Conservation (phyloP, 2,329 filamentous ascomycete genomes). For the Colletotrichum sp. region DNA sequence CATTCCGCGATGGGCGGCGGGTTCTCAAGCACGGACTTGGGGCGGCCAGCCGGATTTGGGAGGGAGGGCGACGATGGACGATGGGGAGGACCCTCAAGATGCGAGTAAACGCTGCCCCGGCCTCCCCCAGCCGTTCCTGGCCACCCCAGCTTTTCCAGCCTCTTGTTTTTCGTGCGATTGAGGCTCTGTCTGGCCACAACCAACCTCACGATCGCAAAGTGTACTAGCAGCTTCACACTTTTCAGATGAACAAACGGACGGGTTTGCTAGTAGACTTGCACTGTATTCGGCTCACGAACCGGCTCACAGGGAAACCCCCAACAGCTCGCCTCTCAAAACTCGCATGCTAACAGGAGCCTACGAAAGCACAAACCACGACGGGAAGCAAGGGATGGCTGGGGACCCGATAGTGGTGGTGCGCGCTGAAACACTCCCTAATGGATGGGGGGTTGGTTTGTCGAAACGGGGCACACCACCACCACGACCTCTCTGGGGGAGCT, state of each 20-base stretch:
- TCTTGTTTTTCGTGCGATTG: not conserved
- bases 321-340: not conserved
- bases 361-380: not conserved
- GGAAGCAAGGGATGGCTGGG: conserved; percentile 1
- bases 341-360: not conserved
- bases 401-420: not conserved
- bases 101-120: not conserved
- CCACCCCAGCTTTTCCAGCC: not conserved
- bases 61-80: not conserved
- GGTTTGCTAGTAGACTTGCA: not conserved
- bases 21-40: not conserved
- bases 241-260: not conserved
- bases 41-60: not conserved
- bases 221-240: not conserved
- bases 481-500: not conserved
- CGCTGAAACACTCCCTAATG: not conserved
- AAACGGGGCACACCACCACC: not conserved
- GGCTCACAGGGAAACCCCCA: not conserved
- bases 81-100: not conserved
- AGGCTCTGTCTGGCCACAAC: not conserved
- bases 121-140: not conserved
- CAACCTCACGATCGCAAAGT: not conserved
- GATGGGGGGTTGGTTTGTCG: not conserved
- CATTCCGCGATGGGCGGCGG: not conserved
- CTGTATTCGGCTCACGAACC: not conserved